Percentiles rank a stretch among this genome's conserved stretches.
These are phyloP conservation scores for Pseudogymnoascus sp. DNA, from an alignment of 2,329 filamentous ascomycete genomes.

Conservation along the genomic window DNA sequence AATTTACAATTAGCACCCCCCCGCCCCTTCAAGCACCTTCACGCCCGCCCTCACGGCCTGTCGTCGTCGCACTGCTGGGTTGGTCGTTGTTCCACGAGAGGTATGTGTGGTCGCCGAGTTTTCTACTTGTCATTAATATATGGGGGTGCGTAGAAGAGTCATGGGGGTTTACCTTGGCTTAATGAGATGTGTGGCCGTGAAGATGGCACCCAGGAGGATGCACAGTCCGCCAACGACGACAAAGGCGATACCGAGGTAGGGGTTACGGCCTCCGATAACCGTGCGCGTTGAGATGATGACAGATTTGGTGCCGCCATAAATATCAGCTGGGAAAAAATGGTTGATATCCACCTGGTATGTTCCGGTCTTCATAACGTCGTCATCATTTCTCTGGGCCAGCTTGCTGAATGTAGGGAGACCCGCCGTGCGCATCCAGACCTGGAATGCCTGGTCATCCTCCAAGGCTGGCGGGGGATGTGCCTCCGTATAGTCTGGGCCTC, in stretches of 20 bases:
- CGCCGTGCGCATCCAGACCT: constrained; percentile 98
- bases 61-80: constrained; percentile 46
- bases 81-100: constrained; percentile 85
- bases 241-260: constrained; percentile 94
- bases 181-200: constrained; percentile 84
- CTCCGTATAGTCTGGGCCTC: constrained; percentile 57
- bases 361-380: constrained; percentile 57
- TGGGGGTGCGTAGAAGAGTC: constrained; percentile 7
- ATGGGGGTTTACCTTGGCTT: constrained; percentile 64
- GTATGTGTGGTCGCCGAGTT: constrained; percentile 96
- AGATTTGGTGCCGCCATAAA: constrained; percentile 82
- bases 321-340: constrained; percentile 70
- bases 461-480: constrained; percentile 64
- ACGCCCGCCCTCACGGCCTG: constrained; percentile 44
- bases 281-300: constrained; percentile 84
- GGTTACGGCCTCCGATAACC: constrained; percentile 90
- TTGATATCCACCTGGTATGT: constrained; percentile 71
- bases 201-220: constrained; percentile 78
- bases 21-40: constrained; percentile 1
- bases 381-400: constrained; percentile 76
- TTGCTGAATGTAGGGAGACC: constrained; percentile 94
- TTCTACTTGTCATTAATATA: constrained; percentile 45
- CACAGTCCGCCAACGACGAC: constrained; percentile 90
- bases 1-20: constrained; percentile 8
- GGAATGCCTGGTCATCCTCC: constrained; percentile 72